phyloP scores from a whole-genome alignment of 1,139 yeast species.

The Hemisphaericaspora xylofermentans region DNA sequence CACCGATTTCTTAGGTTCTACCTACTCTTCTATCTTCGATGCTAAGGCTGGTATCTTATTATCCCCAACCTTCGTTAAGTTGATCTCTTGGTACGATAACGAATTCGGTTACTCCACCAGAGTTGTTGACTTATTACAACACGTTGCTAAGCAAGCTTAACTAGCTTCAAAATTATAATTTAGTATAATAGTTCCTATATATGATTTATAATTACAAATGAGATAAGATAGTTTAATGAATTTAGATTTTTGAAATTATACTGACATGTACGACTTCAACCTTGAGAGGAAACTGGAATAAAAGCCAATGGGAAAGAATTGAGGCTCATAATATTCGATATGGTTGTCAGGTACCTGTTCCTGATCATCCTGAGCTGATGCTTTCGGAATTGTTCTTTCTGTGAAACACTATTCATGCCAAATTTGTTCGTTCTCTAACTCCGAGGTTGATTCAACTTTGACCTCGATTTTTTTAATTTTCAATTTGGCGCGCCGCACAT shows the following conservation, averaged over 20 bases:
- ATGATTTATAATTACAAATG: constrained; percentile 3
- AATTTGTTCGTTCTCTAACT: too few species aligned
- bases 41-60: constrained; percentile 83
- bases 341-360: too few species aligned
- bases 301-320: too few species aligned
- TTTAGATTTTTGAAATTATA: not conserved
- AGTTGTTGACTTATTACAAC: constrained; percentile 80
- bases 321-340: too few species aligned
- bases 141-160: constrained; percentile 54
- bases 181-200: not conserved
- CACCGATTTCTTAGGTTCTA: constrained; percentile 76
- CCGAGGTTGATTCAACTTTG: too few species aligned
- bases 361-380: too few species aligned
- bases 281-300: too few species aligned
- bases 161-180: constrained; percentile 18
- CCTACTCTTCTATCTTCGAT: constrained; percentile 80
- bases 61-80: constrained; percentile 81
- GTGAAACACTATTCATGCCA: too few species aligned
- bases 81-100: constrained; percentile 88
- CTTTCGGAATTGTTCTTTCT: too few species aligned
- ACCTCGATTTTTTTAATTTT: too few species aligned
- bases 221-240: not conserved
- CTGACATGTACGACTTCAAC: too few species aligned
- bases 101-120: constrained; percentile 92
- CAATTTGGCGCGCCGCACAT: too few species aligned